Evolutionary conservation across 2,329 filamentous ascomycete species (phyloP).

Genomic region (Coleophoma crateriformis): DNA sequence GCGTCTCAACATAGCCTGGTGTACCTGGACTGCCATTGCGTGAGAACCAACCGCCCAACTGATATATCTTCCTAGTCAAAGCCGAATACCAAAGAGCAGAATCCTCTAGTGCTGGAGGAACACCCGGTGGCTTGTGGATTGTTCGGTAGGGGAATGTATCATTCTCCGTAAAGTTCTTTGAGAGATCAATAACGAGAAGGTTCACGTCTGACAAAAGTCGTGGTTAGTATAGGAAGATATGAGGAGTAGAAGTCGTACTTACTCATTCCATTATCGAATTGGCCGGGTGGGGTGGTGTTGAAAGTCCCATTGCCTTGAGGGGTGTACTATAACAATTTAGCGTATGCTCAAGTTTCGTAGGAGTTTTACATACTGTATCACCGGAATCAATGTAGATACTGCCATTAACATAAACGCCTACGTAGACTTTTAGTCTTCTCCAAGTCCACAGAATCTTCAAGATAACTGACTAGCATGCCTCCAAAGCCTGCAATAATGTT

Average conservation of each 20-base stretch:
- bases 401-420: too few relatives aligned
- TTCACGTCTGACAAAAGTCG: neutral
- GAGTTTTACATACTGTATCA: neutral
- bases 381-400: neutral
- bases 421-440: too few relatives aligned
- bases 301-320: neutral
- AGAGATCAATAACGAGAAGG: neutral
- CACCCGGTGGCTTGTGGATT: neutral
- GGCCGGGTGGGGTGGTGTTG: neutral
- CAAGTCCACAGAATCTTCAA: too few relatives aligned
- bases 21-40: too few relatives aligned
- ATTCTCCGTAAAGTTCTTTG: neutral
- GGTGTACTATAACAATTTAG: neutral
- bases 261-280: neutral
- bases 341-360: neutral
- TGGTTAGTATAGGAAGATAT: neutral
- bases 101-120: too few relatives aligned
- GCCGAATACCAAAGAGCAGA: too few relatives aligned
- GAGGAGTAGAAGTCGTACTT: neutral
- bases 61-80: too few relatives aligned
- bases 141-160: neutral
- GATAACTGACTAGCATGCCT: too few relatives aligned
- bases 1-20: too few relatives aligned
- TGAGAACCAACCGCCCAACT: too few relatives aligned
- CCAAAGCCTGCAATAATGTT: too few relatives aligned